Evolutionary conservation across 208 protist species (phyloP), one percentile per base, ranked within the genome.

Genomic region (Acanthamoeba healyi): DNA sequence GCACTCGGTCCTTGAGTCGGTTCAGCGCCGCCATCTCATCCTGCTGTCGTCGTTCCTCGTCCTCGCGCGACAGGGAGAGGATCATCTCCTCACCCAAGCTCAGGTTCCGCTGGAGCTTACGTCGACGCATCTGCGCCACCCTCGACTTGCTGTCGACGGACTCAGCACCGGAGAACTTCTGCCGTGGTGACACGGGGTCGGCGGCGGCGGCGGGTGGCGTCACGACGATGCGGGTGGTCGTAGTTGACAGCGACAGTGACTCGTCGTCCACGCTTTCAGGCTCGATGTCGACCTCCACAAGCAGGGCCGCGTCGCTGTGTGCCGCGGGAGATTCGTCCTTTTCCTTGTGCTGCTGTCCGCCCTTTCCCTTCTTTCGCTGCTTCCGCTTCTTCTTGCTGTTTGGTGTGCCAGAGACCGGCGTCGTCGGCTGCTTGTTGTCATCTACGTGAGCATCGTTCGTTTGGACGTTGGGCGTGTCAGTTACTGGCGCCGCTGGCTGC

Each of bases 21-120:
- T 2, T 32, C 29, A 49, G 77, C 49, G 3, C 1, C 77, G 36
- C 44, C 12, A 46, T 14, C n/a, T 32, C 44, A 38, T 86, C 44
- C 42, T 86, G 36, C 49, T 58, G 22, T 2, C 12, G n/a, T 24
- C 49, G 40, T 29, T 86, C 77, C 49, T 86, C 77, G n/a, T 49
- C 77, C 29, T 86, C 77, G 44, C 49, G 40, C 40, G 40, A 38
- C 5, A 86, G 40, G 29, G 77, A 49, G 42, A 61, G 24, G 44
- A 86, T 49, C 40, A 86, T 58, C 49, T 86, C 77, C 77, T 86
- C 77, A n/a, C 77, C 77, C 44, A 86, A 24, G 42, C 77, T 86
- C 24, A 86, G 40, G 44, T 86, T 58, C 12, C 77, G 24, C 29
- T 49, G n/a, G 4, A 86, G 40, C 77, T 61, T 86, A n/a, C 17